These are phyloP conservation scores for Casuarina glauca DNA, from an alignment of 306 rosid genomes.

Conservation along the genomic window DNA sequence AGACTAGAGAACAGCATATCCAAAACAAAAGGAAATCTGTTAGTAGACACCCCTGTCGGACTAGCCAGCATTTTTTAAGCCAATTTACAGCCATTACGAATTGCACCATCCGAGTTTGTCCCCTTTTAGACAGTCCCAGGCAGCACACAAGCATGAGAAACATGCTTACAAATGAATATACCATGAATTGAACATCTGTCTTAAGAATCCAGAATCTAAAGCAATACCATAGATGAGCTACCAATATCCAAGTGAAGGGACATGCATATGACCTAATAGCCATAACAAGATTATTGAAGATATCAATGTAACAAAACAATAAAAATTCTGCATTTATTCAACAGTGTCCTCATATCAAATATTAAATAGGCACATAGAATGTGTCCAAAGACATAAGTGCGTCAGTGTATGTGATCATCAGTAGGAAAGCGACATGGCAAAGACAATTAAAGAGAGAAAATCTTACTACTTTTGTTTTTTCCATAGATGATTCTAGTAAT, in stretches of 20 bases:
- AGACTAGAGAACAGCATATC: neutral
- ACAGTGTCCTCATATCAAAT: neutral
- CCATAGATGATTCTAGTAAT: too few species aligned
- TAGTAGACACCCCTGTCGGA: slow-evolving; percentile 31
- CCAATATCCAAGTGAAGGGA: slow-evolving; percentile 7
- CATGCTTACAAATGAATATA: slow-evolving; percentile 4
- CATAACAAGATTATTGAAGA: neutral
- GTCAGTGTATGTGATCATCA: neutral
- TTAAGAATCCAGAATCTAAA: slow-evolving; percentile 1
- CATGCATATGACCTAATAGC: slow-evolving; percentile 10
- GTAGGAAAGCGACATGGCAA: neutral
- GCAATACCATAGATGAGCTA: neutral
- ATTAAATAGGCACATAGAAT: neutral
- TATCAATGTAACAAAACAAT: neutral
- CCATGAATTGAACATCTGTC: slow-evolving; percentile 19
- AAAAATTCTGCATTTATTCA: neutral
- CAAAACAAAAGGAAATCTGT: slow-evolving; percentile 16
- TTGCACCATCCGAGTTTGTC: slow-evolving; percentile 32
- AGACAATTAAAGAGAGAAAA: neutral
- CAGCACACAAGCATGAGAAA: slow-evolving; percentile 37
- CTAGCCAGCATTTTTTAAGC: slow-evolving; percentile 34
- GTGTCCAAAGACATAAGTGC: neutral
- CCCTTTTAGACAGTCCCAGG: slow-evolving; percentile 35
- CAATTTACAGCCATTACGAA: slow-evolving; percentile 12
- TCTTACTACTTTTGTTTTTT: neutral